Base-by-base conservation (phyloP, 148 eudicot species). In the Mesembryanthemum crystallinum region DNA sequence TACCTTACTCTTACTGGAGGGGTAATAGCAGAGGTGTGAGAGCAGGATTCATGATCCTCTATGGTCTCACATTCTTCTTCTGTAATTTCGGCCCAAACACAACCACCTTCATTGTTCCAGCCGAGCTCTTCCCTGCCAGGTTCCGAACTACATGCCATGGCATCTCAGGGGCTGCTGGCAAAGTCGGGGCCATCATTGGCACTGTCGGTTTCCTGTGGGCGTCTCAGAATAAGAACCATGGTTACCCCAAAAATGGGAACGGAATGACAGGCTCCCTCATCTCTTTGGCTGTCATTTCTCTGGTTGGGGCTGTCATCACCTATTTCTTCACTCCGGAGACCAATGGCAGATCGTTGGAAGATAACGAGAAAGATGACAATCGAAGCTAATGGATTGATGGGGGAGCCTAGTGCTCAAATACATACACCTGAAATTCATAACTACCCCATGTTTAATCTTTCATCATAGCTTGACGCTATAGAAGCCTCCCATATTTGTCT, bases 61-160 rank as follows among this genome's bases (percentile, higher is more conserved):
- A 86, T 55, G 89, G 88, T 1, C 81, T 89, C n/a, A 84, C 84
- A 11, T 89, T 86, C 62, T 89, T 89, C 79, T 89, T 89, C 80
- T 86, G 87, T 10, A 87, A 87, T 66, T 89, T 89, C 20, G 91
- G 93, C 4, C 93, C 93, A 15, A 89, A 89, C 63, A 87, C 93
- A 7, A 89, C 90, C 5, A 89, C 89, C 1, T 87, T 89, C 49
- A 87, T 87, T 8, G 88, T 89, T 15, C 90, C 93, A 0, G 93
- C 93, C 0, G 93, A 89, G 82, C 89, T 89, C 14, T 89, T 89
- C 49, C 93, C 91, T 0, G 89, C 93, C 2, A 81, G 90, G 69
- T 86, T 89, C 33, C 77, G 91, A 2, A 37, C 89, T 13, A 89
- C 93, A 2, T 89, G 93, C 51, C 93, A 89, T 59, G 93, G 93